These are phyloP conservation scores for Taphrina confusa DNA, from an alignment of 1,139 yeast genomes.

Conservation along the genomic window DNA sequence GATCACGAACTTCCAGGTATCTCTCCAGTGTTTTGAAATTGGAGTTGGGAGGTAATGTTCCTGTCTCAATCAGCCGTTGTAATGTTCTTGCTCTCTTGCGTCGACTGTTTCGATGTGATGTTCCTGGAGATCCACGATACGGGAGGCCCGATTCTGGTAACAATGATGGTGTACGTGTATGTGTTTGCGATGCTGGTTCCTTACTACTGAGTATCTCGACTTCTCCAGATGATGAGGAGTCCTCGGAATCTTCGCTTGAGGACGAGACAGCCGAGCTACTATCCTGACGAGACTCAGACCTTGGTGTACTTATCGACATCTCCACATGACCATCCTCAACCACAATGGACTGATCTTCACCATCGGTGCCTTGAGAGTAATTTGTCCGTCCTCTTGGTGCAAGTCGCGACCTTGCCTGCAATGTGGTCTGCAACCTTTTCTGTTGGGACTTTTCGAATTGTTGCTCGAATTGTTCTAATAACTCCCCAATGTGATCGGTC, in stretches of 20 bases:
- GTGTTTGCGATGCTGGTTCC: background rate
- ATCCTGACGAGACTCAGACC: too few relatives aligned
- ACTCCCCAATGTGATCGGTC: too few relatives aligned
- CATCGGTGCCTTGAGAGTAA: too few relatives aligned
- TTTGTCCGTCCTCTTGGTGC: too few relatives aligned
- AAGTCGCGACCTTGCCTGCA: too few relatives aligned
- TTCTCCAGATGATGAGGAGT: background rate
- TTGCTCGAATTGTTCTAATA: too few relatives aligned
- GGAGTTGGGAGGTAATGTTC: slow-evolving; percentile 16
- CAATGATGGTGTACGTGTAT: background rate
- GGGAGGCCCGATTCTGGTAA: background rate
- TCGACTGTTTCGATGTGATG: slow-evolving; percentile 19
- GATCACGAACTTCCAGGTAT: background rate
- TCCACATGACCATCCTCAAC: too few relatives aligned
- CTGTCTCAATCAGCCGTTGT: slow-evolving; percentile 20
- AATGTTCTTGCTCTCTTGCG: slow-evolving; percentile 8
- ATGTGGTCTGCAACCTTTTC: too few relatives aligned
- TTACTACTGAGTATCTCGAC: slow-evolving; percentile 10
- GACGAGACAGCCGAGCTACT: background rate
- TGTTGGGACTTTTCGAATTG: too few relatives aligned
- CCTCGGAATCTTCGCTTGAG: background rate
- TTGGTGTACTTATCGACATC: too few relatives aligned
- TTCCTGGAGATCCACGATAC: slow-evolving; percentile 7
- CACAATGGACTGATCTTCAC: too few relatives aligned
- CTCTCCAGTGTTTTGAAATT: slow-evolving; percentile 21